Evolutionary conservation across 352 stramenopile species (phyloP), one percentile per base, ranked within the genome.

Genomic region (Phytophthora litchii): DNA sequence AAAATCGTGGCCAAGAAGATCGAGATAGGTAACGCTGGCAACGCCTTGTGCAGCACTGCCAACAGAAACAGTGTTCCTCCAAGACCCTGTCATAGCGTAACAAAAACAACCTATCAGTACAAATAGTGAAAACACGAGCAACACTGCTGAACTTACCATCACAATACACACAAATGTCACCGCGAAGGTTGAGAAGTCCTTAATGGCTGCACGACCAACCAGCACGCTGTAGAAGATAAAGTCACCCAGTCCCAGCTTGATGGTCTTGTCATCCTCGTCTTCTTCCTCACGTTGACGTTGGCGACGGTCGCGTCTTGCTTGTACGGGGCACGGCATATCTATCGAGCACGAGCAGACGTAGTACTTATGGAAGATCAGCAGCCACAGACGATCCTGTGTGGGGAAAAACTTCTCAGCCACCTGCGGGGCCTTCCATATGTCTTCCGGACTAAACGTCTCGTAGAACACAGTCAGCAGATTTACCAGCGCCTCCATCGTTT

Each of bases 141-240:
- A 23, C 1, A 36, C 23, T 32, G 19, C 23, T 54, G 13, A 46
- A 35, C 74, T 73, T 70, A 93, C 84, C 48, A 99, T 86, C 47
- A 99, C 92, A 27, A 97, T 95, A 50, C 80, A 91, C 10, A 99
- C 59, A 43, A 98, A 98, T 42, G 91, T 97, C 25, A 93, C 83
- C 3, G 89, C 88, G 68, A 98, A 98, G 4, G 95, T 94, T 16
- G 94, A 96, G 63, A 99, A 99, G 59, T 97, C 96, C 61, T 95
- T 96, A 36, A 98, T 92, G 14, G 94, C 95, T 36, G 97, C 96
- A 40, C 97, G 96, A 10, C 92, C 95, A 9, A 99, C 95, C 29
- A 99, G 76, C 14, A 99, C 90, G 67, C 85, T 98, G 80, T 99
- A 99, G 68, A 99, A 99, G 47, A 99, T 98, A 68, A 99, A 99